Base-by-base conservation (phyloP, 371 early-diverging fungal species). In the Coemansia sp. region DNA sequence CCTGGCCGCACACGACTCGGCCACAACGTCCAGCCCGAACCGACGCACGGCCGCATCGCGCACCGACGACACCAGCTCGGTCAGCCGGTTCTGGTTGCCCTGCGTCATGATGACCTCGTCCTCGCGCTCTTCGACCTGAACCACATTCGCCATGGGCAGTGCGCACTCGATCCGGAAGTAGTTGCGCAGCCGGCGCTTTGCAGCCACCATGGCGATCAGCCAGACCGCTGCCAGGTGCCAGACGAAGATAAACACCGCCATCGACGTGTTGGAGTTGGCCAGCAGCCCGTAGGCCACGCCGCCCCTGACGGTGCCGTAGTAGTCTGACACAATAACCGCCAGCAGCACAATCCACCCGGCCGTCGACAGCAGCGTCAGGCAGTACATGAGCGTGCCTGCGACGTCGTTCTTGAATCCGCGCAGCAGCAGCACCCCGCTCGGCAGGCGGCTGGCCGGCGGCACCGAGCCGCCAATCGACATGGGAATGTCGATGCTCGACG, bases 171-270 rank as follows among this genome's bases (percentile, higher is more conserved):
- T 72, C 3, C 87, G 81, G 75, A 88, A 90, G 67, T 85, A 88
- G 60, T 86, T 86, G 59, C 82, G 81, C 37, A 85, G 52, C 8
- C 81, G 76, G 40, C 61, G 38, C 11, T 72, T 72, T 52, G 29
- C 53, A 5, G 82, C 68, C 51, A 85, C 78, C 50, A 88, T 64
- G 7, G 69, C 60, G 14, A 82, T 64, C 62, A 88, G 81, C 91
- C 89, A 89, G 29, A 86, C 67, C 1, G 81, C 82, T 6, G 83
- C 70, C 53, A 88, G 48, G 51, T 87, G 86, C 91, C 91, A 90
- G 29, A 86, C 78, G n/a, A 86, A 79, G 53, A 86, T 83, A 58
- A 88, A 89, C 39, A 85, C 83, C 29, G 80, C 76, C 50, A 84
- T 84, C 3, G 86, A 82, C 34, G 82, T 67, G 54, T 85, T 82